Percentiles rank a stretch among this genome's conserved stretches.
phyloP scores from a whole-genome alignment of 345 rosid genomes.

The Eucalyptus rudis region DNA sequence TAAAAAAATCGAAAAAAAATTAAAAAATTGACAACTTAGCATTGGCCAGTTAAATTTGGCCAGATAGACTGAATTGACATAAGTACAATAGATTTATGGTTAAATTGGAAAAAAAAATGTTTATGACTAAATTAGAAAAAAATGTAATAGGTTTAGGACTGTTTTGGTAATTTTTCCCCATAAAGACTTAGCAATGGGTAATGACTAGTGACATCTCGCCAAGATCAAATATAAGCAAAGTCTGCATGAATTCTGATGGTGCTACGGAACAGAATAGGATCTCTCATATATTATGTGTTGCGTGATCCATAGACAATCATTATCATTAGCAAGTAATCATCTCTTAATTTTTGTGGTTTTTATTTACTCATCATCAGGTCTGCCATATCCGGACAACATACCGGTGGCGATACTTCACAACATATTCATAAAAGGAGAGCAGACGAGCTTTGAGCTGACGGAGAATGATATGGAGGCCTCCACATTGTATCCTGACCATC shows the following conservation, averaged over 20 bases:
- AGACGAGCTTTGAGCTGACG: slow-evolving; percentile 10
- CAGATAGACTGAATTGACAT: no score
- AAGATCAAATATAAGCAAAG: background rate
- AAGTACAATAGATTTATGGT: no score
- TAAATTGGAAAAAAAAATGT: no score
- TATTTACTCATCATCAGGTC: background rate
- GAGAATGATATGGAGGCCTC: slow-evolving; percentile 24
- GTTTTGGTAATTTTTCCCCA: no score
- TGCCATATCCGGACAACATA: slow-evolving; percentile 9
- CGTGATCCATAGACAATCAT: background rate
- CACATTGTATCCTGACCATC: slow-evolving; percentile 12
- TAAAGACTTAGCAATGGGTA: background rate
- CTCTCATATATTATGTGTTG: background rate
- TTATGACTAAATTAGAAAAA: no score
- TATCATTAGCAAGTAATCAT: background rate
- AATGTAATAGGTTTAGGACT: no score
- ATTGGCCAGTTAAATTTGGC: fast-evolving
- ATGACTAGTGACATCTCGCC: background rate
- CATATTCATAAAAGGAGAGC: slow-evolving; percentile 30
- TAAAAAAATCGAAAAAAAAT: no score
- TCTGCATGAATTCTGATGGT: background rate
- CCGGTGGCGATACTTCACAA: slow-evolving; percentile 12
- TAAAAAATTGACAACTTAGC: no score
- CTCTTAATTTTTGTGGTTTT: background rate
- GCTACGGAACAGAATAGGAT: background rate